Evolutionary conservation across 306 rosid genomes (phyloP), one percentile per base, ranked within the genome.

Genomic region (Medicago lupulina): DNA sequence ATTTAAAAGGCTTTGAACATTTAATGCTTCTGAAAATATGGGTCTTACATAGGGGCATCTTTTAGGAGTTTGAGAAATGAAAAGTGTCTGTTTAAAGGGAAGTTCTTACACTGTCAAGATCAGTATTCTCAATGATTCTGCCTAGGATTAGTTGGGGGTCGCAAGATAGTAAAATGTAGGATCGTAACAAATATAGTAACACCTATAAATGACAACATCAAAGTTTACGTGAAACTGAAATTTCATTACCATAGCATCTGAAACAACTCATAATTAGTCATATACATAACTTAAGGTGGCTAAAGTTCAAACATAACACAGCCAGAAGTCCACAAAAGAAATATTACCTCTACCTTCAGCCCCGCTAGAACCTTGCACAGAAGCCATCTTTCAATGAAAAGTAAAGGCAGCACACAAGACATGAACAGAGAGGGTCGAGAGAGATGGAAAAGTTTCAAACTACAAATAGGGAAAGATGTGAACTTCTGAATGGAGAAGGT

Each of bases 121-220:
- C 55, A 49, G 15, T 7, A 15, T 49, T 8, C 55, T 49, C 15
- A 16, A 7, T 14, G 54, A 49, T 49, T 6, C 8, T 49, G 15
- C 55, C 54, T 49, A 34, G 38, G 38, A n/a, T 50, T n/a, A 5
- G 57, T 9, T 15, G 57, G 18, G 57, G 38, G 38, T 34, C 38
- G 38, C 38, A 6, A 34, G 38, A 34, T 34, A 34, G 38, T 50
- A 6, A 50, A 50, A 15, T 6, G 2, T 50, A 50, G 21, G 57
- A 50, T 50, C 2, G 18, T 50, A 50, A n/a, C 19, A n/a, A 1
- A 3, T 2, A 50, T 16, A 50, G n/a, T 16, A 60, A 60, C 13
- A 60, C 66, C 66, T 60, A 59, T 25, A 60, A 50, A 50, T 60
- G 66, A 23, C 38, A 23, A 58, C 38, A 11, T 58, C 13, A 58